phyloP scores from a whole-genome alignment of 306 rosid species.

The Medicago arabica region DNA sequence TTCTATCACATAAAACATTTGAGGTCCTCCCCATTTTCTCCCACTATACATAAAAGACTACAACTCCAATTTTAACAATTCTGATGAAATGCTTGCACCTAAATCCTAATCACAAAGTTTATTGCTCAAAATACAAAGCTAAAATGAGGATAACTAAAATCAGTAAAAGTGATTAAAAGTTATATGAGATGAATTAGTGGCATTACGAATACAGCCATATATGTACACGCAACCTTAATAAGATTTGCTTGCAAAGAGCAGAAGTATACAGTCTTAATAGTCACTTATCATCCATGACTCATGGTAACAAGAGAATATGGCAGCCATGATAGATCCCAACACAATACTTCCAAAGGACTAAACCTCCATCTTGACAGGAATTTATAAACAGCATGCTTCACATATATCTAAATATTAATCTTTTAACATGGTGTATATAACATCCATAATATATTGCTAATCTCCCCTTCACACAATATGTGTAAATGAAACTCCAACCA shows the following conservation, averaged over 20 bases:
- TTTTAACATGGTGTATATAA: background rate
- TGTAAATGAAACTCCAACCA: slow-evolving; percentile 32
- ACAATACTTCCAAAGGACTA: too few species aligned
- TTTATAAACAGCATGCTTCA: background rate
- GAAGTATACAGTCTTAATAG: slow-evolving; percentile 10
- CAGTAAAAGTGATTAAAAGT: background rate
- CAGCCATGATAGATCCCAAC: too few species aligned
- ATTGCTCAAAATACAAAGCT: background rate
- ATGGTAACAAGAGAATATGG: too few species aligned
- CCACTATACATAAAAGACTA: slow-evolving; percentile 10
- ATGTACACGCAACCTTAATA: slow-evolving; percentile 13
- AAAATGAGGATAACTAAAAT: background rate
- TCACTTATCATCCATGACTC: too few species aligned
- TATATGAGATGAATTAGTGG: background rate
- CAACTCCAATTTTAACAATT: background rate
- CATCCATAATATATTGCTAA: slow-evolving; percentile 19
- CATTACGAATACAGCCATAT: background rate
- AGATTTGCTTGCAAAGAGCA: slow-evolving; percentile 18
- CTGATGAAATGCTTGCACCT: background rate
- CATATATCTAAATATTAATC: background rate
- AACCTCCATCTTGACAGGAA: background rate
- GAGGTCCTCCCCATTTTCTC: too few species aligned
- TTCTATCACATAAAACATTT: too few species aligned
- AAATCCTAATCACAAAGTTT: background rate
- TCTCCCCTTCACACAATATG: background rate